These are phyloP conservation scores for Emmonsiellopsis sp. DNA, from an alignment of 2,329 filamentous ascomycete genomes.

Conservation along the genomic window DNA sequence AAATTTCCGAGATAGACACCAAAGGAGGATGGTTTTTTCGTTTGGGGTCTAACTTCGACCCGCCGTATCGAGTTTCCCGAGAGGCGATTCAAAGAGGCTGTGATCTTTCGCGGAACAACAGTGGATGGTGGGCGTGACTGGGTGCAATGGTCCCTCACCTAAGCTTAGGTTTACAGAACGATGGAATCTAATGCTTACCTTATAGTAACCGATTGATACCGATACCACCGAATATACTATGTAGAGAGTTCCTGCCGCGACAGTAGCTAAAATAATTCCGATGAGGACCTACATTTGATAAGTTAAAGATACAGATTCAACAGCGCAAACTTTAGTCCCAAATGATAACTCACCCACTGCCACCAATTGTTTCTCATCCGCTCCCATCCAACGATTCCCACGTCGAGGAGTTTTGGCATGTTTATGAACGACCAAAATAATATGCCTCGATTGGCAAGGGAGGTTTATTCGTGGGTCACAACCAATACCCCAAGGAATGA, in stretches of 20 bases:
- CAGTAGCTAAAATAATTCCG: constrained; percentile 22
- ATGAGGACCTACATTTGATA: constrained; percentile 23
- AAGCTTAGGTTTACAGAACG: background rate
- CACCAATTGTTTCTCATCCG: constrained; percentile 32
- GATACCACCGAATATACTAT: constrained; percentile 18
- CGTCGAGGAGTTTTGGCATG: constrained; percentile 22
- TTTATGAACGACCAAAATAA: background rate
- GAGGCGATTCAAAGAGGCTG: constrained; percentile 6
- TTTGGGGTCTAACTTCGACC: constrained; percentile 6
- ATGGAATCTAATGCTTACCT: constrained; percentile 15
- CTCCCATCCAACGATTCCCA: constrained; percentile 24
- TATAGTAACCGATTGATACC: constrained; percentile 17
- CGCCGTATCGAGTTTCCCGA: constrained; percentile 17
- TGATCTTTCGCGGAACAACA: constrained; percentile 17
- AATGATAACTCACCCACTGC: constrained; percentile 29
- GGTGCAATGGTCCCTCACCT: background rate
- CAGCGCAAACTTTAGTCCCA: background rate
- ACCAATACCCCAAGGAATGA: background rate
- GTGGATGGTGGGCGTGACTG: constrained; percentile 18
- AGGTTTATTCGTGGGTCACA: background rate
- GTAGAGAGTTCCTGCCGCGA: constrained; percentile 20
- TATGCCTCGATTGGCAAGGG: background rate
- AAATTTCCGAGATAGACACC: constrained; percentile 37
- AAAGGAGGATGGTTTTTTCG: constrained; percentile 26
- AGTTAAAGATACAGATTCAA: constrained; percentile 7